Base-by-base conservation (phyloP, 2,329 filamentous ascomycete species). In the Paramyrothecium roridum region DNA sequence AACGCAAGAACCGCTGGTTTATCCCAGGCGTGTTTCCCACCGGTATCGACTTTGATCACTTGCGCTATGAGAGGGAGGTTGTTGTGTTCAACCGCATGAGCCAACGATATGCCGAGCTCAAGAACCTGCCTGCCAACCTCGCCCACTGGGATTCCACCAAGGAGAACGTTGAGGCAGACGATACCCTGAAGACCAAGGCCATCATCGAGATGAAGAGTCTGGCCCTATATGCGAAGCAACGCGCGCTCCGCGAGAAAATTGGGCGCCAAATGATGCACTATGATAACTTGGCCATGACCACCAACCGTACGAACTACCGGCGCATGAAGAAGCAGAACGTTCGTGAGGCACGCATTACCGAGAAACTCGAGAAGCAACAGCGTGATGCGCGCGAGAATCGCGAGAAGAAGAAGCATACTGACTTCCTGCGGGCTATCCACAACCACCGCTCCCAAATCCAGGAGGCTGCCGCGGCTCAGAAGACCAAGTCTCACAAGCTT, bases 311-410 rank as follows among this genome's bases (percentile, higher is more conserved):
- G 53, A 84, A 88, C 66, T 97, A 97, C 72, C 89, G 95, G 37
- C 88, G 95, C 52, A 89, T 95, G 79, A 99, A 99, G 87, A 98
- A 97, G 78, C 93, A 97, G 73, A 96, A 89, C 51, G 82, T 98
- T 51, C 88, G 93, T 37, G 95, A 99, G 75, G 95, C 95, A 55
- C 89, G 93, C 55, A 96, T 99, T 62, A 99, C 95, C 0, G 95
- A 99, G 82, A 99, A 97, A 75, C 85, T 99, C 2, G 95, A 99
- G 83, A 98, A 98, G 77, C 93, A 99, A 72, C 95, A 99, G 71
- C 91, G 95, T 55, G 93, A 98, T 72, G 93, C 93, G 46, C 90
- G 95, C 56, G 93, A 98, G 77, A 91, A 90, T 62, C 90, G 96
- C 59, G 95, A 99, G 76, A 96, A 96, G 86, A 95, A 96, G 85